Evolutionary conservation across 1,284 basidiomycete species (phyloP), one percentile per base, ranked within the genome.

Genomic region (Cronartium quercuum): DNA sequence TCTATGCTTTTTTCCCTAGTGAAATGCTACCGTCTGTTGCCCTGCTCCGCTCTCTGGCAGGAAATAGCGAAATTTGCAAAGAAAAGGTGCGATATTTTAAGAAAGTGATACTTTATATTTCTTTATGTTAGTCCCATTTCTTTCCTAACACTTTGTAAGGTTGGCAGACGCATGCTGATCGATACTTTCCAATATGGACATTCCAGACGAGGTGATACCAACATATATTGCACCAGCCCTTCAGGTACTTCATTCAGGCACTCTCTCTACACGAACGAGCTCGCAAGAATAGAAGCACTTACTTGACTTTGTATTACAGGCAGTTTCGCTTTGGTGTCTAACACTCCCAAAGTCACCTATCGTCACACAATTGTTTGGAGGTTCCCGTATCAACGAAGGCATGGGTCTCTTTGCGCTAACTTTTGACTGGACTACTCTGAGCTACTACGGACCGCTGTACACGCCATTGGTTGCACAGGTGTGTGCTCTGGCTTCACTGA

Each of bases 331-430:
- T 29, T 29, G 29, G 29, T 29, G 29, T 29, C 29, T 29, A 29
- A 29, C 29, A 29, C 29, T 29, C 1, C 29, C 29, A 29, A 29
- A 66, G 44, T 55, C 35, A 2, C 57, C 71, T 3, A 65, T 65
- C n/a, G 65, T 74, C 15, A 74, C 71, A 29, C 64, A 74, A n/a
- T 18, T 74, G 7, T 74, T 74, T 47, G 71, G 64, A 24, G 71
- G 71, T 13, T 74, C 71, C 9, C 37, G 64, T 41, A 63, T 74
- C 2, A 65, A 64, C 4, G 71, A 74, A 42, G 71, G 71, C 55
- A 66, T 74, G 64, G 71, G 71, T 41, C 18, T 74, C 15, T 66
- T 66, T 57, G 63, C 71, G 21, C 66, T 74, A 34, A 58, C n/a
- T 41, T 24, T 65, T 2, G 71, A 74, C 51, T 74, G 71, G 71